These are phyloP conservation scores for Blastobotrys attinorum DNA, from an alignment of 805 yeast genomes.

Conservation along the genomic window DNA sequence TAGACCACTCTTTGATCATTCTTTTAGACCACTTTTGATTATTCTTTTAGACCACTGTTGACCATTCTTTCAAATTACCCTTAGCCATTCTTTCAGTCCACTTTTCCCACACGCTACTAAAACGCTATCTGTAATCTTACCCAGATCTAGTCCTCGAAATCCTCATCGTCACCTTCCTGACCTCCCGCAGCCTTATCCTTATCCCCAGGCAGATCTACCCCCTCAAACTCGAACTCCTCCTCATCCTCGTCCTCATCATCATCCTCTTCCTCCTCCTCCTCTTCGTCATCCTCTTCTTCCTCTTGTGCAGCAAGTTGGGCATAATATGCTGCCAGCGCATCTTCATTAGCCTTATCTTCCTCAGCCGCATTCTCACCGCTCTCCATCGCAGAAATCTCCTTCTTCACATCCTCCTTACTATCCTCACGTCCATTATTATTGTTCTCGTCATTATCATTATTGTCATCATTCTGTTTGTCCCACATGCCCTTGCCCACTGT, in stretches of 20 bases:
- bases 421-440: constrained; percentile 16
- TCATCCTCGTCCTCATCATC: constrained; percentile 44
- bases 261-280: constrained; percentile 43
- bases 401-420: constrained; percentile 7
- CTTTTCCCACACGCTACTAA: too few relatives aligned
- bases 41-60: too few relatives aligned
- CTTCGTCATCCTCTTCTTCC: constrained; percentile 52
- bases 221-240: constrained; percentile 33
- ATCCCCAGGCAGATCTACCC: constrained; percentile 22
- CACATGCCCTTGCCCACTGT: constrained; percentile 67
- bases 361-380: constrained; percentile 27
- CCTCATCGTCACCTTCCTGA: constrained; percentile 29
- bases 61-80: too few relatives aligned
- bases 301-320: constrained; percentile 68
- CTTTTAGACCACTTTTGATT: too few relatives aligned
- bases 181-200: too few relatives aligned
- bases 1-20: too few relatives aligned
- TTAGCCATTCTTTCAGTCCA: too few relatives aligned
- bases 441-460: constrained; percentile 8
- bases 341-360: constrained; percentile 61
- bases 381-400: constrained; percentile 8
- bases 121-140: too few relatives aligned
- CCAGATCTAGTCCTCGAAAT: constrained; percentile 7
- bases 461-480: constrained; percentile 2
- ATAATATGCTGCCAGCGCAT: constrained; percentile 66